A percentile compares a stretch with the other conserved stretches of the same genome.
Evolutionary conservation across 805 yeast genomes (phyloP).

Genomic region (Cyberlindnera amylophila): DNA sequence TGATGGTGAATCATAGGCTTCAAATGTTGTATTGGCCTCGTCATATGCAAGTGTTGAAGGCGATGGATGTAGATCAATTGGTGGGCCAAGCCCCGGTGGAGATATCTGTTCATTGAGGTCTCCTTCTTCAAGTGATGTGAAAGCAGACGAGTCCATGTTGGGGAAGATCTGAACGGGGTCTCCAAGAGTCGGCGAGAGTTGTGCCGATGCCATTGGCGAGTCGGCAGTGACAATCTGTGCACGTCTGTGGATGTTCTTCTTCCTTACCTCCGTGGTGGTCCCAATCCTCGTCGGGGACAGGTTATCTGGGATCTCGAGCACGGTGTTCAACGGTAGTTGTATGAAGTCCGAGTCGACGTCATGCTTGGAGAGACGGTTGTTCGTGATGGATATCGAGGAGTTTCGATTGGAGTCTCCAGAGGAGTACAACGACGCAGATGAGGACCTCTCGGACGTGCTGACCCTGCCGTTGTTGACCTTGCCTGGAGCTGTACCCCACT

Average conservation of each 20-base stretch:
- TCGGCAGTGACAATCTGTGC: constrained; percentile 26
- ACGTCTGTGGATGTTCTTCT: constrained; percentile 22
- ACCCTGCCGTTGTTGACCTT: background rate
- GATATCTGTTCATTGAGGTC: background rate
- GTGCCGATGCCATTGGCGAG: constrained; percentile 3
- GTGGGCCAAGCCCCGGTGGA: constrained; percentile 6
- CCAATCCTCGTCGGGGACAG: constrained; percentile 2
- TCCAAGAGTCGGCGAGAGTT: background rate
- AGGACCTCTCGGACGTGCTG: constrained; percentile 5
- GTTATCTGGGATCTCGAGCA: constrained; percentile 20
- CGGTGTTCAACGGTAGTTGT: constrained; percentile 19
- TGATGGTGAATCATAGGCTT: too few relatives aligned
- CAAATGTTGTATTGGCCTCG: background rate
- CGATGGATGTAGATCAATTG: background rate
- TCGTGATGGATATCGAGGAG: constrained; percentile 1
- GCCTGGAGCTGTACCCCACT: constrained; percentile 37
- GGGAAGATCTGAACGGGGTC: constrained; percentile 10
- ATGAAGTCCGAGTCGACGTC: constrained; percentile 8
- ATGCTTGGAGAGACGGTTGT: constrained; percentile 2
- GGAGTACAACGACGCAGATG: constrained; percentile 6
- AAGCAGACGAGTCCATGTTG: constrained; percentile 5
- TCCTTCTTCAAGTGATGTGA: background rate
- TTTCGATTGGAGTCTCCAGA: constrained; percentile 5
- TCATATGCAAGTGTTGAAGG: background rate
- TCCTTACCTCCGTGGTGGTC: background rate